Evolutionary conservation across 2,329 filamentous ascomycete species (phyloP), one percentile per base, ranked within the genome.

Genomic region (Chrysoporthe cubensis): DNA sequence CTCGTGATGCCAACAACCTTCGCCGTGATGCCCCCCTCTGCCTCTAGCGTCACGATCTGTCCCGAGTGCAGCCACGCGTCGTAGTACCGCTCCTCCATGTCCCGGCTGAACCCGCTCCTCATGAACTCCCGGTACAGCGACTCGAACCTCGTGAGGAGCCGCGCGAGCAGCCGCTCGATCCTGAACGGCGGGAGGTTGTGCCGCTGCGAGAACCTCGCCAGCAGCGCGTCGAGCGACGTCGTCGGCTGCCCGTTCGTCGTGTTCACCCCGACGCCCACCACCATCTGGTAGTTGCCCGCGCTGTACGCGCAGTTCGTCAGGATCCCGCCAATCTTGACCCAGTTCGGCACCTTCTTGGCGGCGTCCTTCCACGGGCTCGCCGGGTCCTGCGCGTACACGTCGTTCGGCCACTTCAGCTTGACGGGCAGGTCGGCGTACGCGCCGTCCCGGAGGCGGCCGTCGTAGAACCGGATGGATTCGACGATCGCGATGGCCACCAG

Each of bases 391-490:
- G 43, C 79, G 90, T 88, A 95, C 65, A 99, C 92, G 76, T 99
- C 96, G 74, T 99, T 99, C 13, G 96, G 96, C 96, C 96, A 99
- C 78, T 99, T 99, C 43, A 99, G 81, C 76, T 92, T 94, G 52
- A 99, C 85, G 0, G 92, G 92, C 4, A 98, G 78, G 0, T 88
- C 83, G 6, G 87, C 84, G 78, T 96, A 98, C 8, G 59, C 59
- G 40, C 66, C 68, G 3, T 26, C 59, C 16, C 43, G 16, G 37
- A 44, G 16, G 11, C 40, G 21, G 62, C 56, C 63, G 61, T 90
- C 93, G 75, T 98, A 98, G 37, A 84, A 85, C 71, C 92, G 90
- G 70, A 98, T 90, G 0, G 93, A 95, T 70, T 92, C 87, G 2
- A 96, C 91, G 54, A 95, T 91, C 52, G 96, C 94, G 58, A 99